Evolutionary conservation across 2,329 filamentous ascomycete genomes (phyloP), one percentile per base, ranked within the genome.

Genomic region (Xylaria sp.): DNA sequence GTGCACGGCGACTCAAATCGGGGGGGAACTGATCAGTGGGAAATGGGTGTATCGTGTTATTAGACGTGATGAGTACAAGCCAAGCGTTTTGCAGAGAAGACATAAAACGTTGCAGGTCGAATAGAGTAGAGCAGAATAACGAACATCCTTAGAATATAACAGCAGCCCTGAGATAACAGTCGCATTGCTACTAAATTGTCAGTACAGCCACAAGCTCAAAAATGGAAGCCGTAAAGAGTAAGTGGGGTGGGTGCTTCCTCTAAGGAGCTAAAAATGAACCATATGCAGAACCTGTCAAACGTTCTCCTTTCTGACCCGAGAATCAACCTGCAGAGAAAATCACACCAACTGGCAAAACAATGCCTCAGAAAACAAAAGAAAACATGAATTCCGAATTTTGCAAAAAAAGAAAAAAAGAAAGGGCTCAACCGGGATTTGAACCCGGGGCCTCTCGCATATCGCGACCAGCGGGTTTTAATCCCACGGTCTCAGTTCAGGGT

Each of bases 361-460:
- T 25, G 3, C 3, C 23, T 25, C 23, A 2, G 12, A 12, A 44
- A 6, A 6, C 13, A 46, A 20, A 18, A 18, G 37, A 9, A 48
- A 55, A 64, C 46, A 46, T 31, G 23, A 39, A 13, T 2, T 25
- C 18, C 9, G n/a, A 23, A 31, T 54, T 25, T 25, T 25, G 3
- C 1, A 25, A 25, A 25, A 25, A 25, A 1, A 25, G 23, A 25
- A 70, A 66, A 52, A 52, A 2, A 52, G 50, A 2, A 46, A 46
- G 61, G 61, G 63, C 69, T 64, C 67, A 61, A 65, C 60, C 66
- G 69, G 64, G 66, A 71, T 69, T 66, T 66, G 70, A 70, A 70
- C 68, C 58, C 65, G 67, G 66, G 66, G 67, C 68, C 67, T 72
- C 67, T 71, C 69, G 69, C n/a, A n/a, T n/a, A n/a, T n/a, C n/a